Percentiles rank a stretch among this genome's conserved stretches.
Evolutionary conservation across 306 rosid genomes (phyloP).

Genomic region (Dalbergia cultrata): DNA sequence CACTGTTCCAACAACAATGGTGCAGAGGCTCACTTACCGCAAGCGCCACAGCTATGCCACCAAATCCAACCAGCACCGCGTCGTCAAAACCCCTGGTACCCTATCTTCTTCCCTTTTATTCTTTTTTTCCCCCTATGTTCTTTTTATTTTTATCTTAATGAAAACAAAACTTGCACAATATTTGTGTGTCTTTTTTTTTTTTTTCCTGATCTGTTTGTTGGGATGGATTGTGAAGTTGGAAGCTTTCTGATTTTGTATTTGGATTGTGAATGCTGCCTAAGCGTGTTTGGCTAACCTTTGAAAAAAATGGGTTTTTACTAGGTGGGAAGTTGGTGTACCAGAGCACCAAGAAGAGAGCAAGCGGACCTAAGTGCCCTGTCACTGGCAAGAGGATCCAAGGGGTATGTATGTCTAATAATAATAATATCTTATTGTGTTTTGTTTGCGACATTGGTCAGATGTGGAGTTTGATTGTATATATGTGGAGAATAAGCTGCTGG

Average conservation of each 20-base stretch:
- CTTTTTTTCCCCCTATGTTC: background rate
- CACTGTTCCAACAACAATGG: conserved; percentile 61
- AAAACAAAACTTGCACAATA: background rate
- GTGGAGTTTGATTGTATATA: background rate
- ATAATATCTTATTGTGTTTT: background rate
- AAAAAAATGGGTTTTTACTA: conserved; percentile 39
- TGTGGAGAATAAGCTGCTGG: background rate
- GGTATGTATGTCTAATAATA: conserved; percentile 49
- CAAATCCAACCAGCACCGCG: conserved; percentile 84
- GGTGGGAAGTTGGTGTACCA: conserved; percentile 92
- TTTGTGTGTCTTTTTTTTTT: background rate
- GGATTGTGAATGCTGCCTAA: background rate
- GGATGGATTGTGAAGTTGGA: background rate
- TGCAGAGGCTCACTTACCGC: conserved; percentile 87
- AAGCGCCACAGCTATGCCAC: conserved; percentile 89
- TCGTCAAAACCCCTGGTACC: conserved; percentile 89
- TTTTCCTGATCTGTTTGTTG: background rate
- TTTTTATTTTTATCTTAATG: background rate
- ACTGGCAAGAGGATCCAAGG: conserved; percentile 98
- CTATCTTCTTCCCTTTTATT: too few species aligned
- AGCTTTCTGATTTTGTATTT: background rate
- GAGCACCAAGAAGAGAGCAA: conserved; percentile 87
- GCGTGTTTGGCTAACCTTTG: background rate
- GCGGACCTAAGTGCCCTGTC: conserved; percentile 94
- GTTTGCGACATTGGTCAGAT: background rate